Percentiles rank a stretch among this genome's conserved stretches.
phyloP scores from a whole-genome alignment of 352 stramenopile species.

The Pythium dissimile region DNA sequence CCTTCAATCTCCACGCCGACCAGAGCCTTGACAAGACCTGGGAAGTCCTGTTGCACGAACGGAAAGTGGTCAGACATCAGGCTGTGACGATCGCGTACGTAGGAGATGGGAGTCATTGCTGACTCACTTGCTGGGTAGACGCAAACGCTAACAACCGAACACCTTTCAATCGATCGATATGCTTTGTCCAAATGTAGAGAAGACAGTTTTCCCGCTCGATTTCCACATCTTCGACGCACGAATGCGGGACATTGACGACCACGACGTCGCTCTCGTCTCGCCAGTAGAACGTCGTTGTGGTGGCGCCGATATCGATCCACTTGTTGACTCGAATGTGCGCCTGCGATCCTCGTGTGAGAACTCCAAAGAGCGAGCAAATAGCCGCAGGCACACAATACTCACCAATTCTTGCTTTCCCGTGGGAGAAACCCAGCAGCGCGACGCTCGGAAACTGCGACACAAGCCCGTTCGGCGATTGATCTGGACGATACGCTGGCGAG shows the following conservation, averaged over 20 bases:
- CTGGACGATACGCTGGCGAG: slow-evolving; percentile 22
- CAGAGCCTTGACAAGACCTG: slow-evolving; percentile 21
- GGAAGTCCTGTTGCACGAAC: slow-evolving; percentile 19
- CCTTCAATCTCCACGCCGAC: slow-evolving; percentile 22
- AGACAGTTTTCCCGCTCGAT: slow-evolving; percentile 27
- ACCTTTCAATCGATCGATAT: slow-evolving; percentile 22
- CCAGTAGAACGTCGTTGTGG: slow-evolving; percentile 49
- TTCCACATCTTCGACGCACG: slow-evolving; percentile 38
- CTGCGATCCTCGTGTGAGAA: too few relatives aligned
- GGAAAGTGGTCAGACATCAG: neutral
- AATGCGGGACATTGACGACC: slow-evolving; percentile 54
- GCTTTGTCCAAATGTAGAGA: slow-evolving; percentile 32
- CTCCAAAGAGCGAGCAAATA: neutral
- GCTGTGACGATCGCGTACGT: neutral
- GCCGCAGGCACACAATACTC: neutral
- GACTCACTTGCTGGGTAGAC: neutral
- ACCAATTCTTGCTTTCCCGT: slow-evolving; percentile 22
- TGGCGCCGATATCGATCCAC: slow-evolving; percentile 51
- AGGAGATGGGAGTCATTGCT: too few relatives aligned
- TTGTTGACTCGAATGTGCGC: slow-evolving; percentile 38
- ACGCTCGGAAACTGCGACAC: slow-evolving; percentile 21
- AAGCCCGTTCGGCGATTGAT: slow-evolving; percentile 23
- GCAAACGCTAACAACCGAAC: slow-evolving; percentile 26
- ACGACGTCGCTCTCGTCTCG: slow-evolving; percentile 32
- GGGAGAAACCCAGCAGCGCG: slow-evolving; percentile 27